Conservation (phyloP, 2,329 filamentous ascomycete species). For the Alternaria sp. region DNA sequence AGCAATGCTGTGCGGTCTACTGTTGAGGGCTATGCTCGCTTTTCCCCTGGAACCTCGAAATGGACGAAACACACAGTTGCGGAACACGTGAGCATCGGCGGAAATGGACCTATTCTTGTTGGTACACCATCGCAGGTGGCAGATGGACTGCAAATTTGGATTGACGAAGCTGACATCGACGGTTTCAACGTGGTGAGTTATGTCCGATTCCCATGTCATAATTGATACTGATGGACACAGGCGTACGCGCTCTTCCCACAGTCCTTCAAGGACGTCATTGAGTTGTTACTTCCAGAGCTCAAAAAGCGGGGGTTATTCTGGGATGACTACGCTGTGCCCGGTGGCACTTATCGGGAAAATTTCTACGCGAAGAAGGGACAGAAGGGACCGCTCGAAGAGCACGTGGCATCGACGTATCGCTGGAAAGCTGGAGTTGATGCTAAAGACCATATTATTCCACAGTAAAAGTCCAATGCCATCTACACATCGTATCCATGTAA, state of each 20-base stretch:
- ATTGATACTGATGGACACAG: slow-evolving; percentile 23
- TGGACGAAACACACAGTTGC: slow-evolving; percentile 79
- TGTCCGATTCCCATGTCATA: not conserved
- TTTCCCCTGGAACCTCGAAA: slow-evolving; percentile 67
- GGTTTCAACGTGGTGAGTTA: slow-evolving; percentile 75
- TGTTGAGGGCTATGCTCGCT: slow-evolving; percentile 65
- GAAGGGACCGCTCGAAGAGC: slow-evolving; percentile 61
- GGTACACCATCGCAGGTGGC: slow-evolving; percentile 72
- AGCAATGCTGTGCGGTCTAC: slow-evolving; percentile 68
- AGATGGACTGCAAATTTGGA: slow-evolving; percentile 73
- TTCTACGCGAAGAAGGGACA: slow-evolving; percentile 63
- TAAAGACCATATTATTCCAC: slow-evolving; percentile 40
- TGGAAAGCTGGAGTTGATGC: slow-evolving; percentile 49
- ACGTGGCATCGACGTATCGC: slow-evolving; percentile 61
- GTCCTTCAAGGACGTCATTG: slow-evolving; percentile 73
- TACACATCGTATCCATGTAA: not conserved
- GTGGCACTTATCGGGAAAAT: slow-evolving; percentile 70
- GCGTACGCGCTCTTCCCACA: slow-evolving; percentile 73
- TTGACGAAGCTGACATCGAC: slow-evolving; percentile 74
- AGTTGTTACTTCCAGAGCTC: slow-evolving; percentile 72
- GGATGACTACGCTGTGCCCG: slow-evolving; percentile 62
- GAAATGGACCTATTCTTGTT: slow-evolving; percentile 70
- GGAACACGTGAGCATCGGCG: slow-evolving; percentile 73
- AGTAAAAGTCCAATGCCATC: slow-evolving; percentile 56
- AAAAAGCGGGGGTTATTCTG: slow-evolving; percentile 66